A percentile compares a stretch with the other conserved stretches of the same genome.
Evolutionary conservation across 2,329 filamentous ascomycete species (phyloP).

Genomic region (Aspergillus ochraceoroseus): DNA sequence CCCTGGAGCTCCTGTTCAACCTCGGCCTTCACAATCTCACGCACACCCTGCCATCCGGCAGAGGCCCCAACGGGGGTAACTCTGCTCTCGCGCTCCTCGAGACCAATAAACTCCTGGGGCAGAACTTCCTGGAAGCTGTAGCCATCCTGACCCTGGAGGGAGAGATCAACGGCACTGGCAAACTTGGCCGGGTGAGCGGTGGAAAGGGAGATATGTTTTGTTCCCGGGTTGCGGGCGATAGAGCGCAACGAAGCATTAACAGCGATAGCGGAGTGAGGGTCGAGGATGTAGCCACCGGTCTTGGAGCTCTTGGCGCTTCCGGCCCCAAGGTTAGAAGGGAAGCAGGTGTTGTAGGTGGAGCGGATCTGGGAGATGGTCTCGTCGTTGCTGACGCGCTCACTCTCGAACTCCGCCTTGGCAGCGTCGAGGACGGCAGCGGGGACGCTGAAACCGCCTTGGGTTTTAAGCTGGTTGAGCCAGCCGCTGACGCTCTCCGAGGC

Average conservation of each 20-base stretch:
- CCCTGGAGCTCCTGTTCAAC: slow-evolving; percentile 50
- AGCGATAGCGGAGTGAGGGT: slow-evolving; percentile 89
- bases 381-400: slow-evolving; percentile 61
- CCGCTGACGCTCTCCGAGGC: slow-evolving; percentile 67
- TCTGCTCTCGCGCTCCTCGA: slow-evolving; percentile 70
- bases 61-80: slow-evolving; percentile 63
- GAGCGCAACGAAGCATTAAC: slow-evolving; percentile 71
- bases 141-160: slow-evolving; percentile 63
- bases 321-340: slow-evolving; percentile 43
- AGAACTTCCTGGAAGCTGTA: slow-evolving; percentile 77
- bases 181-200: slow-evolving; percentile 98
- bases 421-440: slow-evolving; percentile 65
- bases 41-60: slow-evolving; percentile 66
- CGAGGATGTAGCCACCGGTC: slow-evolving; percentile 70
- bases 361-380: slow-evolving; percentile 66
- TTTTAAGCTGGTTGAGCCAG: slow-evolving; percentile 79
- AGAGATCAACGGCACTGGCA: slow-evolving; percentile 73
- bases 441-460: slow-evolving; percentile 75
- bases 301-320: slow-evolving; percentile 35
- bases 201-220: slow-evolving; percentile 73
- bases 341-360: slow-evolving; percentile 52
- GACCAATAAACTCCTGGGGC: slow-evolving; percentile 72
- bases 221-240: slow-evolving; percentile 49
- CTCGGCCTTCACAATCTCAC: slow-evolving; percentile 68
- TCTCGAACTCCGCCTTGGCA: slow-evolving; percentile 72